Percentiles rank a stretch among this genome's conserved stretches.
These are phyloP conservation scores for Westerdykella sp. DNA, from an alignment of 2,329 filamentous ascomycete genomes.

Conservation along the genomic window DNA sequence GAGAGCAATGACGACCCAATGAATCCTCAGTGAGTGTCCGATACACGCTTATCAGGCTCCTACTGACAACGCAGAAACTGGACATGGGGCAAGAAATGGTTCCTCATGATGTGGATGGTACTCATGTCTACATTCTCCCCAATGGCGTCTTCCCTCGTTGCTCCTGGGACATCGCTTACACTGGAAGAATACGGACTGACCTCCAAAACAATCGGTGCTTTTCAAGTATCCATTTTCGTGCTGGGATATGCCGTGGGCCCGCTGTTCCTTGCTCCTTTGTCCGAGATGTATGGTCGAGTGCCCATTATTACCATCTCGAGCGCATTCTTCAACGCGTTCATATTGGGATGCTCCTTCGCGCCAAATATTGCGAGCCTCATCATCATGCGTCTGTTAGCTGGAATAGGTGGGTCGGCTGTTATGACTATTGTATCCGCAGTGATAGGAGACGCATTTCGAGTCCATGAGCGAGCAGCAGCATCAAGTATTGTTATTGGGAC, in stretches of 20 bases:
- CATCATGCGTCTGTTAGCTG: conserved; percentile 11
- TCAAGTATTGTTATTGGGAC: conserved; percentile 10
- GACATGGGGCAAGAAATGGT: conserved; percentile 34
- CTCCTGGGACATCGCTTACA: conserved; percentile 18
- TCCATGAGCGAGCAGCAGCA: conserved; percentile 10
- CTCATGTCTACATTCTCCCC: conserved; percentile 25
- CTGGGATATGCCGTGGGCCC: conserved; percentile 29
- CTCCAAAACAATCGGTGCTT: conserved; percentile 9
- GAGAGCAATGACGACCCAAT: conserved; percentile 9
- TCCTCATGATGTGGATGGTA: conserved; percentile 35
- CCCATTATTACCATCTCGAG: conserved; percentile 18
- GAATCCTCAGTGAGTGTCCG: conserved; percentile 8
- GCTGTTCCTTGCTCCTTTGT: conserved; percentile 23
- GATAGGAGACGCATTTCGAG: conserved; percentile 10
- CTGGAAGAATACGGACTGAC: conserved; percentile 16
- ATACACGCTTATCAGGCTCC: not conserved
- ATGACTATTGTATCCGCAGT: conserved; percentile 13
- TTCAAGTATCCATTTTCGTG: conserved; percentile 28
- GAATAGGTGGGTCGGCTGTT: conserved; percentile 10
- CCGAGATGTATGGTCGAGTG: conserved; percentile 20
- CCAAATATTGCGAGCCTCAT: conserved; percentile 11
- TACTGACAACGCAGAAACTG: conserved; percentile 33
- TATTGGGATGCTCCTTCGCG: conserved; percentile 8
- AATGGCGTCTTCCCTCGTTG: conserved; percentile 23
- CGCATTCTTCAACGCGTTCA: conserved; percentile 14